Evolutionary conservation across 768 basidiomycete genomes (phyloP), one percentile per base, ranked within the genome.

Genomic region (Calocera cornea): DNA sequence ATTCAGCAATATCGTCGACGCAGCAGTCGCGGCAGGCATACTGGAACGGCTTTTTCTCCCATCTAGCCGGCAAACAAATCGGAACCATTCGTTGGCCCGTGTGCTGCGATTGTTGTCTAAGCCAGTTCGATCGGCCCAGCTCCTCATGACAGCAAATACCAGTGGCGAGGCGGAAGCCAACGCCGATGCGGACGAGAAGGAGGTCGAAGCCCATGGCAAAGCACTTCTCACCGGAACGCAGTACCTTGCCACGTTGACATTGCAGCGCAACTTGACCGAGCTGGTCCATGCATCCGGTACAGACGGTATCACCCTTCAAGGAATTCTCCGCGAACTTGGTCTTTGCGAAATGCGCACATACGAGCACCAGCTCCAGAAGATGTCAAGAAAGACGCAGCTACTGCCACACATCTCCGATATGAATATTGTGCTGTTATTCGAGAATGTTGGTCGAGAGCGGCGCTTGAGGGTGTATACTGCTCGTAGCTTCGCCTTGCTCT

Each of bases 391-490:
- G 72, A 80, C 74, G 68, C 80, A 79, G 11, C 85, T 86, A 16
- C 92, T 92, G 2, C 68, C 83, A 3, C 90, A 92, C 75, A 82
- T 94, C 16, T 79, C 79, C 65, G 89, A 93, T 74, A 79, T 90
- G 41, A 82, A 85, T 31, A 83, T 91, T 64, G 82, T 83, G 24
- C 83, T 86, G 40, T 75, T 90, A 33, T 87, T 88, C 82, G 95
- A 97, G 77, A 90, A 85, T 0, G 81, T 82, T 69, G 91, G 91
- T 2, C 85, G 92, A 38, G 91, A 97, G 77, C 87, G 92, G 33
- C 87, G 92, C 27, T 85, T 92, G 74, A 83, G 92, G 69, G 92
- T 92, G 73, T 94, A 85, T 78, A 90, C 90, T 0, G 75, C 88
- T 49, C 81, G 83, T 1, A 84, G 86, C 34, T 95, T 90, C 76